Evolutionary conservation across 331 rosid genomes (phyloP).

Genomic region (Erythrophleum ivorense): DNA sequence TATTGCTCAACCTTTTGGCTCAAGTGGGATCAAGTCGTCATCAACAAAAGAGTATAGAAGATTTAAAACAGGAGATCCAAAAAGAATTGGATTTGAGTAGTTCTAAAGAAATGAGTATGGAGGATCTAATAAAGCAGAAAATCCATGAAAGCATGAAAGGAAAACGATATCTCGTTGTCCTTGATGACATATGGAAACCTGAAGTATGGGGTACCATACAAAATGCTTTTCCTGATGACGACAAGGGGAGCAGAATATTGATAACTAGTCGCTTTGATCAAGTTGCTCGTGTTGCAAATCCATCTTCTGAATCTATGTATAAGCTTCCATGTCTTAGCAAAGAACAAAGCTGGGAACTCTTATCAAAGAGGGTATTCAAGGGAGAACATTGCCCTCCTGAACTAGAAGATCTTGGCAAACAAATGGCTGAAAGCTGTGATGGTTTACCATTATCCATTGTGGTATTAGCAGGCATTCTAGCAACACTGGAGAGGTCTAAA

Average conservation of each 20-base stretch:
- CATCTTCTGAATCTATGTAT: not conserved
- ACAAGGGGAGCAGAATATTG: slow-evolving; percentile 39
- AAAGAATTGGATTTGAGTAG: too few relatives aligned
- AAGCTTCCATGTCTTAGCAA: slow-evolving; percentile 3
- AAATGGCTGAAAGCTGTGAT: slow-evolving; percentile 13
- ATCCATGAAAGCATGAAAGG: not conserved
- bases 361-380: slow-evolving; percentile 12
- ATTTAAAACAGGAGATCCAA: too few relatives aligned
- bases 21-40: not conserved
- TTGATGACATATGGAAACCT: slow-evolving; percentile 47
- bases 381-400: slow-evolving; percentile 3
- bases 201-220: slow-evolving; percentile 32
- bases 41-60: too few relatives aligned
- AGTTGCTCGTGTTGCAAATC: not conserved
- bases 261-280: slow-evolving; percentile 44
- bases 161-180: slow-evolving; percentile 31
- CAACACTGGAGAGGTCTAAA: slow-evolving; percentile 8
- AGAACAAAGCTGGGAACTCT: slow-evolving; percentile 41
- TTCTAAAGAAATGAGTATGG: not conserved
- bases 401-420: slow-evolving; percentile 22
- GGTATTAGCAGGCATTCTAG: slow-evolving; percentile 46
- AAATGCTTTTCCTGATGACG: slow-evolving; percentile 33
- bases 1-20: slow-evolving; percentile 14
- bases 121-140: not conserved
- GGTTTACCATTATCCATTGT: slow-evolving; percentile 44